A percentile compares a stretch with the other conserved stretches of the same genome.
Evolutionary conservation across 106 monocot genomes (phyloP).

Genomic region (Dendrobium huoshanense): DNA sequence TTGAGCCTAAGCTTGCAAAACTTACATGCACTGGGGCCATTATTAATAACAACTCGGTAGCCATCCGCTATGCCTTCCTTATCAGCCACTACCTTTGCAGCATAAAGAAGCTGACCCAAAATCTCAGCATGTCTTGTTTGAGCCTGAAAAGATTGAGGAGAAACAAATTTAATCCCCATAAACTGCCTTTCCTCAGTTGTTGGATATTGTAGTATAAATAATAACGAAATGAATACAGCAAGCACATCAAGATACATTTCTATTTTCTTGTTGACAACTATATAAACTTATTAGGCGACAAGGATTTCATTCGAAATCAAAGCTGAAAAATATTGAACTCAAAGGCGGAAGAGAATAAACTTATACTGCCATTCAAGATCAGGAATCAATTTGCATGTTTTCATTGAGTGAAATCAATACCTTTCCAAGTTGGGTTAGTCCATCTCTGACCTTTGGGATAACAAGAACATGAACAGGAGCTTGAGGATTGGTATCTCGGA

Average conservation of each 20-base stretch:
- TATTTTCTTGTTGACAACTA: too few relatives aligned
- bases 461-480: conserved; percentile 93
- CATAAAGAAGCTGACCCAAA: conserved; percentile 81
- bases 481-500: conserved; percentile 84
- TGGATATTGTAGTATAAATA: not conserved
- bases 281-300: not conserved
- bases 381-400: not conserved
- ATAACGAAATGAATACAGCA: too few relatives aligned
- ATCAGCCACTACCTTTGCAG: conserved; percentile 79
- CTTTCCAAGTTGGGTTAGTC: conserved; percentile 89
- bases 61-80: conserved; percentile 82
- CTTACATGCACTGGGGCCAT: conserved; percentile 67
- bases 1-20: conserved; percentile 7
- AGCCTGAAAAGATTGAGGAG: conserved; percentile 36
- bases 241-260: too few relatives aligned
- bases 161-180: not conserved
- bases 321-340: not conserved
- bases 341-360: not conserved
- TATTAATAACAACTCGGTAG: conserved; percentile 82
- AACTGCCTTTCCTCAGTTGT: not conserved
- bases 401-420: conserved; percentile 20
- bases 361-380: not conserved
- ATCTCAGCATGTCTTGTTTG: conserved; percentile 69
- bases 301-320: not conserved
- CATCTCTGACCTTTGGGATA: conserved; percentile 85